Base-by-base conservation (phyloP, 306 rosid species). In the Mimosa bimucronata region DNA sequence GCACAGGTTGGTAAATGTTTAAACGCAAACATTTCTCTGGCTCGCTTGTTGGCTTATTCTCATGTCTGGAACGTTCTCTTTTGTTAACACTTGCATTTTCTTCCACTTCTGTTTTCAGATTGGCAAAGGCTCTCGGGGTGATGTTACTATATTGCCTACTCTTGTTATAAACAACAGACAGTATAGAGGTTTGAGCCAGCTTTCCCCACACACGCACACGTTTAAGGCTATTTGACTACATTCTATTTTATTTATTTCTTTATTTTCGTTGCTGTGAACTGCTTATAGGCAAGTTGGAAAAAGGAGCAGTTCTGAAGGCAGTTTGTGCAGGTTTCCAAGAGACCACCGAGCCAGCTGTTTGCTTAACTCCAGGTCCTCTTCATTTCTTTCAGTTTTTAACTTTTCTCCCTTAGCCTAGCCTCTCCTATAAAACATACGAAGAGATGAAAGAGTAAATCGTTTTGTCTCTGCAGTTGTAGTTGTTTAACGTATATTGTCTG, bases 141-240 rank as follows among this genome's bases (percentile, higher is more conserved):
- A 95, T 89, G 97, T 95, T 84, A 95, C 98, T 42, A 92, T 95
- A 85, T 79, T 95, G 66, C 98, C 98, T 31, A 95, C 98, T 77
- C 96, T 95, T 77, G 87, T 95, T 60, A 91, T 95, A 88, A 95
- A 95, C 91, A 86, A 81, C 85, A 87, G 98, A 86, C 98, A 95
- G 71, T 95, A 95, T 71, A 87, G 98, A 92, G 98, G 98, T 94
- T 28, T 61, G 82, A 79, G 45, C 61, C 77, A 75, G 48, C 66
- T n/a, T 70, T 71, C 71, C 46, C 23, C 30, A 25, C 41, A 64
- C 28, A 2, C 19, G 2, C 13, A 1, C 62, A 8, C 9, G 29
- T 41, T 40, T 31, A 65, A 75, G 26, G 48, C 10, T 40, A 15
- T 57, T 74, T 26, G 42, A 21, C 25, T 34, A n/a, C 44, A 65